Conservation (phyloP, 768 basidiomycete genomes). For the Boletus sp. region DNA sequence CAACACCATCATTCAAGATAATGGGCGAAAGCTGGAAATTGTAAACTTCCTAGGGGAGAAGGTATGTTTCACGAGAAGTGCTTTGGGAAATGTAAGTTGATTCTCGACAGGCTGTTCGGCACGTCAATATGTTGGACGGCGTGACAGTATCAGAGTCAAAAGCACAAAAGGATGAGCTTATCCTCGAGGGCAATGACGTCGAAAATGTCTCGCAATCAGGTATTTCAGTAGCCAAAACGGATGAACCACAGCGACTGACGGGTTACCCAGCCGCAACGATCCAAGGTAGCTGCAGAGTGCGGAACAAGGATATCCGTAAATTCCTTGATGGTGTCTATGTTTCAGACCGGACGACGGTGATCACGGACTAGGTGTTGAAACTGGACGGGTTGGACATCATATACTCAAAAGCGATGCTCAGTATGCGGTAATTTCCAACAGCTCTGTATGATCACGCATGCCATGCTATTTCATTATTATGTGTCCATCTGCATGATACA, state of each 20-base stretch:
- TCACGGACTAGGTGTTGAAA: conserved; percentile 39
- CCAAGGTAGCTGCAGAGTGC: conserved; percentile 93
- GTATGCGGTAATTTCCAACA: conserved; percentile 22
- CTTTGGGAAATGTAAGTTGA: neutral
- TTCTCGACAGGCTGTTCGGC: conserved; percentile 71
- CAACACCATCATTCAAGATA: conserved; percentile 91
- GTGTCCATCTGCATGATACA: neutral
- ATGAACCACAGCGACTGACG: conserved; percentile 5
- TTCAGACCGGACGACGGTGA: conserved; percentile 68
- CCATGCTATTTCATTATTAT: conserved; percentile 16
- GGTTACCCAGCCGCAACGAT: conserved; percentile 78
- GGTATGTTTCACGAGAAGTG: conserved; percentile 41
- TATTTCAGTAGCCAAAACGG: conserved; percentile 28
- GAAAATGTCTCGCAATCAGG: conserved; percentile 97
- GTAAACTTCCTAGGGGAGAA: conserved; percentile 96
- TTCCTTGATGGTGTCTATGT: conserved; percentile 95
- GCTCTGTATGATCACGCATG: conserved; percentile 29
- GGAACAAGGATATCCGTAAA: conserved; percentile 99
- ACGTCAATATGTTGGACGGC: conserved; percentile 89
- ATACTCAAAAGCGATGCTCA: conserved; percentile 16
- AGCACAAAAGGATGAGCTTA: conserved; percentile 91
- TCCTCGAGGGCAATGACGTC: conserved; percentile 93
- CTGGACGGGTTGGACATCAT: conserved; percentile 9
- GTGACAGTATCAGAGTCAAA: conserved; percentile 84
- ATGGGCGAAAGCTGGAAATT: conserved; percentile 75